Evolutionary conservation across 495 filamentous ascomycete species (phyloP), one percentile per base, ranked within the genome.

Genomic region (Penicillium paradoxum): DNA sequence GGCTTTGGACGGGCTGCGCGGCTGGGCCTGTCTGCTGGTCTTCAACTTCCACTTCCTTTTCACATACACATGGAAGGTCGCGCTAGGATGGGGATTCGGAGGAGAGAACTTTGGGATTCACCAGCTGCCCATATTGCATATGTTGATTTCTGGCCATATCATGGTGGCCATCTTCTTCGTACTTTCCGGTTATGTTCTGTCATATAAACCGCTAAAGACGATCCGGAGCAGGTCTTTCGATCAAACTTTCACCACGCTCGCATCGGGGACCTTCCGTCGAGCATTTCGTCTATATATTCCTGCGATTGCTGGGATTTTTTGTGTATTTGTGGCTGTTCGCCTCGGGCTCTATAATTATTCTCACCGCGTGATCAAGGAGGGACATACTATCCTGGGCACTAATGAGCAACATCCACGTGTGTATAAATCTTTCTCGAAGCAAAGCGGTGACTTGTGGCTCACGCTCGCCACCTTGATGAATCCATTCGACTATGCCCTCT

Each of bases 91-190:
- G 71, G 77, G 75, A 2, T 75, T 74, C 39, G 67, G 65, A 46
- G 72, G 73, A 11, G 63, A 81, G 29, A 81, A 80, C 43, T 76
- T 76, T 52, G 65, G 76, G 25, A 60, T 83, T 41, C 74, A 84
- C 44, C 85, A 88, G 65, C 67, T 88, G 13, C 85, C 85, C 4
- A 77, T 85, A 54, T 25, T 87, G 4, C 79, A 84, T 43, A 67
- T 88, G 50, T 56, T 87, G 10, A 82, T 81, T 62, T 81, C 80
- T 6, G 84, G 83, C 27, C 79, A 81, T 45, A 81, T 85, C 43
- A 86, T 86, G 84, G 85, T 89, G 9, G 78, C 83, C 61, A 80
- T 87, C 41, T 88, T 89, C 73, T 88, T 87, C 68, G 80, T 87
- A 50, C 82, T 89, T 38, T 86, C 83, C 6, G 84, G 85, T 54